These are phyloP conservation scores for Kuraishia ogatae DNA, from an alignment of 805 yeast species.

Conservation along the genomic window DNA sequence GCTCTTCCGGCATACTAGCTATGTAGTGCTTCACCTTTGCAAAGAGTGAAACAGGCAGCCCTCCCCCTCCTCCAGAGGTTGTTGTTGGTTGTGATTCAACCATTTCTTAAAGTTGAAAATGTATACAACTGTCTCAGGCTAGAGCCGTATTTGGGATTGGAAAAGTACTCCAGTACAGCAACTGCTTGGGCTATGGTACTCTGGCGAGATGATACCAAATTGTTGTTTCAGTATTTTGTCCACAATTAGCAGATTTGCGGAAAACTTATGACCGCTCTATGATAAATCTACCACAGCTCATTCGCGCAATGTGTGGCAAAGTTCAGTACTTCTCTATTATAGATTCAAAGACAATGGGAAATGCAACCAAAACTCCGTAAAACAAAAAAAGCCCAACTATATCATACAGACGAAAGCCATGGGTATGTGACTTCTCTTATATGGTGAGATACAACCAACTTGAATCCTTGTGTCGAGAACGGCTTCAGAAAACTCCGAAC, in stretches of 20 bases:
- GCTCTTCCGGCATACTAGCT: slow-evolving; percentile 14
- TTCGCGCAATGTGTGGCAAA: not conserved
- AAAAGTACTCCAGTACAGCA: too few relatives aligned
- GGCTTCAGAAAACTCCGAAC: not conserved
- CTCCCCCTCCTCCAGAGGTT: not conserved
- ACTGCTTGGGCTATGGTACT: too few relatives aligned
- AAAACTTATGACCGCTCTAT: too few relatives aligned
- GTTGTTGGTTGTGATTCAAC: not conserved
- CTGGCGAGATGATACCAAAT: too few relatives aligned
- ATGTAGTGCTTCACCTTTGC: not conserved
- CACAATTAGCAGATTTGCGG: not conserved
- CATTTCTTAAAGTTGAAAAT: not conserved
- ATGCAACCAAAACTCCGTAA: not conserved
- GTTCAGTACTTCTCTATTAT: not conserved
- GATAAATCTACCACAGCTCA: not conserved
- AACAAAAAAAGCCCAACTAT: not conserved
- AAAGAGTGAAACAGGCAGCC: not conserved
- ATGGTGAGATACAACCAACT: not conserved
- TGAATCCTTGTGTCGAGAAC: too few relatives aligned
- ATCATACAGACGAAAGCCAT: not conserved
- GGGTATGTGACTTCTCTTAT: not conserved
- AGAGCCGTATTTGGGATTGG: too few relatives aligned
- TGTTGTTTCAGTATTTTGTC: too few relatives aligned
- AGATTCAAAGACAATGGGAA: not conserved
- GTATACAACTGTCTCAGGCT: not conserved